Evolutionary conservation across 345 rosid genomes (phyloP), one percentile per base, ranked within the genome.

Genomic region (Ceriops zippeliana): DNA sequence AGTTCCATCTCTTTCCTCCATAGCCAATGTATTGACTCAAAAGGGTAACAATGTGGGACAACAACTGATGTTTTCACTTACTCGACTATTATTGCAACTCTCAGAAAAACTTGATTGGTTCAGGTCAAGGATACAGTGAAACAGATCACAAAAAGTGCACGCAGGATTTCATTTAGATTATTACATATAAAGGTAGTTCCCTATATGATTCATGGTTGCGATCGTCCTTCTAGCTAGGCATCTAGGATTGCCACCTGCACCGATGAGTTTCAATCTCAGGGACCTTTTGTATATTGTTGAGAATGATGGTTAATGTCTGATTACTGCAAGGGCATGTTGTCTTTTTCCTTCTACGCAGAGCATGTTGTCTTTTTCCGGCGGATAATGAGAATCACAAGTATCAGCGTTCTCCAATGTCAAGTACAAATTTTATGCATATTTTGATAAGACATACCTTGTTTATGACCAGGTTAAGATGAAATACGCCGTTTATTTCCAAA

Each of bases 41-140:
- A 24, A 56, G 59, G 17, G 49, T 42, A 13, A 42, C 2, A 13
- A 2, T 13, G 17, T 3, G 15, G 19, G 0, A 42, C 49, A 38
- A 37, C 11, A 10, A 63, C 69, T 35, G 24, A 10, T 21, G 20
- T 27, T 30, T 28, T 21, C 35, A 37, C 20, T 62, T 19, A 38
- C 62, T 53, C 38, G 53, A 53, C 32, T 54, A 61, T 68, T 54
- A 56, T 54, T 68, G 34, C 7, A 58, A 42, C 26, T 26, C 27
- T 32, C 31, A 26, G 20, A 63, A 37, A 8, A 30, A 5, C 24
- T 22, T 30, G 38, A 34, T 35, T 37, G 59, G 51, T 42, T 34
- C 51, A 10, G 16, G 17, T 30, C 46, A 38, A 59, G 21, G 7
- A 49, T 47, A 2, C 27, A 10, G 63, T 19, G 13, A 22, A 24